Conservation (phyloP, 2,329 filamentous ascomycete genomes). For the Tolypocladium album region DNA sequence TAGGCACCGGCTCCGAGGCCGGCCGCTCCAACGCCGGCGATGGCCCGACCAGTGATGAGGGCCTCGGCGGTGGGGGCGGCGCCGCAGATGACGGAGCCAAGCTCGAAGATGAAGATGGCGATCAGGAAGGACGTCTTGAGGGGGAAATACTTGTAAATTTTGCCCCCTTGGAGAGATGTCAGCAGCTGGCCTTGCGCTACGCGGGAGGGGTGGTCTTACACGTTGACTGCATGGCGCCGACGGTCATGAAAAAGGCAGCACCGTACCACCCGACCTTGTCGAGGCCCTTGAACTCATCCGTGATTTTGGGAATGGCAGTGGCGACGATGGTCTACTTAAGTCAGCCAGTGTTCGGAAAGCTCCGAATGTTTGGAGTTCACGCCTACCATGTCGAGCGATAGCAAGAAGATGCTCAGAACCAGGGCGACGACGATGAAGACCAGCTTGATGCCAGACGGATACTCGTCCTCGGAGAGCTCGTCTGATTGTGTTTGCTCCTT, state of each 20-base stretch:
- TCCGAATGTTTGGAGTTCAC: too few relatives aligned
- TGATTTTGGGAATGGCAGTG: constrained; percentile 46
- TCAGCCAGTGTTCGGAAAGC: background rate
- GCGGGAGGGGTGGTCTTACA: constrained; percentile 17
- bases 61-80: background rate
- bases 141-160: background rate
- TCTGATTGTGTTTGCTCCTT: constrained; percentile 1
- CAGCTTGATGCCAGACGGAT: constrained; percentile 27
- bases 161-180: constrained; percentile 15
- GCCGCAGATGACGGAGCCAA: background rate
- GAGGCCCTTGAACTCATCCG: constrained; percentile 38
- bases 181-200: constrained; percentile 8
- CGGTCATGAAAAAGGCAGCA: constrained; percentile 40
- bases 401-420: constrained; percentile 36
- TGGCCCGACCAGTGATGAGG: constrained; percentile 27
- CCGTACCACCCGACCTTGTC: constrained; percentile 50
- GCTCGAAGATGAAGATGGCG: background rate
- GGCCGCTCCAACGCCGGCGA: constrained; percentile 31
- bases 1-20: constrained; percentile 37
- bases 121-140: background rate
- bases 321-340: constrained; percentile 40
- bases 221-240: constrained; percentile 32
- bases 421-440: constrained; percentile 34
- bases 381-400: constrained; percentile 34
- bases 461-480: constrained; percentile 20